Evolutionary conservation across 1,284 basidiomycete species (phyloP), one percentile per base, ranked within the genome.

Genomic region (Trametes hirsuta): DNA sequence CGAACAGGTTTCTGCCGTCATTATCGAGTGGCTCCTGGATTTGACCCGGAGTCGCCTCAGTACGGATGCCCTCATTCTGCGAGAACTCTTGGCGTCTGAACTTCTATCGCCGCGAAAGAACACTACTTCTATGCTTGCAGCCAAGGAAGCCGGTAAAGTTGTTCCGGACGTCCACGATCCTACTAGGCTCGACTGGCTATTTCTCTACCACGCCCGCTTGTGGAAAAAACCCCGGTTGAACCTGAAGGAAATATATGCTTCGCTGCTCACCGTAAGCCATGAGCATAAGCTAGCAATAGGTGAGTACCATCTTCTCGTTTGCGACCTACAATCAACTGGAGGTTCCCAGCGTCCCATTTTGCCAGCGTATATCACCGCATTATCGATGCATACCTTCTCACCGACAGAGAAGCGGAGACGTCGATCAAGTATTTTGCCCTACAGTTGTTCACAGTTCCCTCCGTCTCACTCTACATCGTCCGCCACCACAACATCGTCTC

Each of bases 391-490:
- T 97, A 95, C 75, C 85, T 98, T 9, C 85, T 96, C 45, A 87
- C 93, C 22, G 96, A 98, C 69, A 84, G 95, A 24, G 95, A 98
- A 72, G 89, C 91, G 1, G 96, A 98, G 74, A 93, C 93, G 3
- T 93, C 94, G 15, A 93, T 97, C 75, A 93, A 95, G 71, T 94
- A 94, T 67, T 93, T 97, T 67, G 91, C 93, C 34, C 84, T 95
- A 15, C 93, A 96, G 69, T 82, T 97, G 36, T 95, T 97, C 76
- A 95, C 94, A 0, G 88, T 94, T 2, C 94, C 94, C 0, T 90
- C 90, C 0, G 86, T 95, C 52, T 90, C 93, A 0, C 81, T 84
- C 9, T 88, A 94, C 64, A 86, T 96, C 48, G 88, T 91, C 41
- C 81, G 83, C n/a, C 81, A 88, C 66, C 86, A 91, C 69, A 82